Evolutionary conservation across 73 alveolate species (phyloP).

Genomic region (Symbiodinium pilosum): DNA sequence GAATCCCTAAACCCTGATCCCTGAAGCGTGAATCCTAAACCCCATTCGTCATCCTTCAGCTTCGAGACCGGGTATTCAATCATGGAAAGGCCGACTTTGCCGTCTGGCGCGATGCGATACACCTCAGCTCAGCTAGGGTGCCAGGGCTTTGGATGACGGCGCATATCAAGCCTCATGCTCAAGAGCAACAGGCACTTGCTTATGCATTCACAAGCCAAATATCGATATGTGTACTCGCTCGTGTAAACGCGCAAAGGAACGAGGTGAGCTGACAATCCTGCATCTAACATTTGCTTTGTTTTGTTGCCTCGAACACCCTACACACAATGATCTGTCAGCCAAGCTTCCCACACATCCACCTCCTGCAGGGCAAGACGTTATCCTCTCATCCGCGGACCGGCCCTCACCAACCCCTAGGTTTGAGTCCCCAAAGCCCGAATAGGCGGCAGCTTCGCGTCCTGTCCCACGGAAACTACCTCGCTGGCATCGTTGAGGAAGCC

Average conservation of each 20-base stretch:
- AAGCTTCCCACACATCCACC: constrained; percentile 53
- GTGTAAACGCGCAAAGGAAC: neutral
- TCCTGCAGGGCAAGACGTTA: neutral
- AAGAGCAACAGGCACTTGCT: neutral
- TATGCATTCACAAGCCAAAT: neutral
- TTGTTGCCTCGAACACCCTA: neutral
- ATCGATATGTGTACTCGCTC: neutral
- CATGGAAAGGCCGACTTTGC: constrained; percentile 47
- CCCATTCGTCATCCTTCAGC: constrained; percentile 58
- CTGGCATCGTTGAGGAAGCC: constrained; percentile 32
- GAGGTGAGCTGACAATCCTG: neutral
- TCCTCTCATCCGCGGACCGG: neutral
- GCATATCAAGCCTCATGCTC: no score
- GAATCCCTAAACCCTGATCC: no score
- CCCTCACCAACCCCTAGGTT: no score
- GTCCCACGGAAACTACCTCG: constrained; percentile 34
- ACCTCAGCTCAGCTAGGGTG: neutral
- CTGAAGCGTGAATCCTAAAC: no score
- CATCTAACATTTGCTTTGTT: no score
- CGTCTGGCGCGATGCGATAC: constrained; percentile 31
- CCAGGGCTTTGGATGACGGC: neutral
- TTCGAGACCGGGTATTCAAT: constrained; percentile 37
- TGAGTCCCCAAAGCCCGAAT: neutral
- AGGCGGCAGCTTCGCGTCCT: constrained; percentile 3
- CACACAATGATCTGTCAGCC: neutral